Evolutionary conservation across 2,329 filamentous ascomycete genomes (phyloP).

Genomic region (Beauveria sp.): DNA sequence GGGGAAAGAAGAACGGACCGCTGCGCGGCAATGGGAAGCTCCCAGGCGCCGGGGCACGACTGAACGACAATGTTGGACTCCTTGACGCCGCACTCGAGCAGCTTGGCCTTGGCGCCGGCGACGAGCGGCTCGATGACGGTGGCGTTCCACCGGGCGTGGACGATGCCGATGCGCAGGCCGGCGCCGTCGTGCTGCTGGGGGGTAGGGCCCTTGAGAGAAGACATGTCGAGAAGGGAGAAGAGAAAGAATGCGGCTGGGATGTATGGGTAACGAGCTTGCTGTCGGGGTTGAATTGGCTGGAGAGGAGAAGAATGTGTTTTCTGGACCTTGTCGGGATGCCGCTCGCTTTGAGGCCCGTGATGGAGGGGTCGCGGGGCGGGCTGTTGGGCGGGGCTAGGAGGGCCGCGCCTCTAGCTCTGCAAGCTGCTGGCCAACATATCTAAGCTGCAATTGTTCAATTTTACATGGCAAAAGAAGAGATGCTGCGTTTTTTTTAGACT

Average conservation of each 20-base stretch:
- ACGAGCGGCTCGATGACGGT: conserved; percentile 82
- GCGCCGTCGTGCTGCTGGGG: conserved; percentile 57
- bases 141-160: conserved; percentile 93
- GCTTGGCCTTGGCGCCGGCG: conserved; percentile 68
- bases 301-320: not conserved
- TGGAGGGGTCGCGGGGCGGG: conserved; percentile 7
- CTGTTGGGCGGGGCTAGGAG: not conserved
- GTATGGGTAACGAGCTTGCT: not conserved
- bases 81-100: conserved; percentile 72
- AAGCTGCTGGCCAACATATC: not conserved
- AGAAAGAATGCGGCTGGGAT: too few relatives aligned
- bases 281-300: not conserved
- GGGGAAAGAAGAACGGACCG: conserved; percentile 44
- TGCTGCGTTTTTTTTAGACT: not conserved
- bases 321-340: not conserved
- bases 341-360: not conserved
- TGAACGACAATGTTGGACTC: conserved; percentile 84
- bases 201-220: conserved; percentile 49
- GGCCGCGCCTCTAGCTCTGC: not conserved
- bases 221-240: conserved; percentile 28
- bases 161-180: conserved; percentile 80
- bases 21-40: conserved; percentile 85
- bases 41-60: conserved; percentile 88
- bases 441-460: not conserved
- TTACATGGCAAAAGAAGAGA: not conserved